A percentile compares a stretch with the other conserved stretches of the same genome.
Evolutionary conservation across 2,329 filamentous ascomycete species (phyloP).

Genomic region (Sarocladium oryzae): DNA sequence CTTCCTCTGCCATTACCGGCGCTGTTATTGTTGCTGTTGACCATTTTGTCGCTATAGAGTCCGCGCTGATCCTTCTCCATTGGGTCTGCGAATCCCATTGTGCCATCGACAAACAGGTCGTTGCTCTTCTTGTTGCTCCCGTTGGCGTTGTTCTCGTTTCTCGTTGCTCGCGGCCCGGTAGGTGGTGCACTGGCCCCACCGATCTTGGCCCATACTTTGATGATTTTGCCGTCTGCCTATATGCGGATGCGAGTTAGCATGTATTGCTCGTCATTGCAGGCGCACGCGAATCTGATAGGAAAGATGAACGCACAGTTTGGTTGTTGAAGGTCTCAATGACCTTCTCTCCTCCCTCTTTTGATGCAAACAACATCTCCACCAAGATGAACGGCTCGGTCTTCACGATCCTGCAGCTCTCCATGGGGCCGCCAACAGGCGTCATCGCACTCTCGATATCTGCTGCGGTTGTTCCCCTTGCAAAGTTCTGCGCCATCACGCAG

Average conservation of each 20-base stretch:
- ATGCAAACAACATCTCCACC: constrained; percentile 70
- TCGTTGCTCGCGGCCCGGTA: constrained; percentile 19
- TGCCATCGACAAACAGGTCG: constrained; percentile 45
- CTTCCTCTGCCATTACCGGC: constrained; percentile 18
- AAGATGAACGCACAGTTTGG: constrained; percentile 54
- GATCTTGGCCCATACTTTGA: constrained; percentile 66
- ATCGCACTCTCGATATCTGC: constrained; percentile 80
- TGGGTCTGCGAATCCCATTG: constrained; percentile 45
- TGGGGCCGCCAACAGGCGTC: constrained; percentile 64
- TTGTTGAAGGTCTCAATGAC: constrained; percentile 73
- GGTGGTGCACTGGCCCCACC: constrained; percentile 29
- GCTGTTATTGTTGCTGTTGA: constrained; percentile 13
- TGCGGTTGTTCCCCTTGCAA: constrained; percentile 73
- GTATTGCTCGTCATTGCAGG: too few species aligned
- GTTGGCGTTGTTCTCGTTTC: constrained; percentile 15
- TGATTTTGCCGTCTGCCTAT: constrained; percentile 66
- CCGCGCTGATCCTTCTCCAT: constrained; percentile 31
- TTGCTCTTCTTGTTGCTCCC: constrained; percentile 15
- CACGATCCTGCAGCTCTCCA: constrained; percentile 61
- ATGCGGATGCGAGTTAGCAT: too few species aligned
- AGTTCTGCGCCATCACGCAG: constrained; percentile 71
- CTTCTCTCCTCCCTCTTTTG: constrained; percentile 64
- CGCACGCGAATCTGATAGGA: not conserved
- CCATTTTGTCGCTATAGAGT: constrained; percentile 48
- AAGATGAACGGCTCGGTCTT: constrained; percentile 65